Percentiles rank a stretch among this genome's conserved stretches.
These are phyloP conservation scores for Camellia granthamiana DNA, from an alignment of 148 eudicot species.

Conservation along the genomic window DNA sequence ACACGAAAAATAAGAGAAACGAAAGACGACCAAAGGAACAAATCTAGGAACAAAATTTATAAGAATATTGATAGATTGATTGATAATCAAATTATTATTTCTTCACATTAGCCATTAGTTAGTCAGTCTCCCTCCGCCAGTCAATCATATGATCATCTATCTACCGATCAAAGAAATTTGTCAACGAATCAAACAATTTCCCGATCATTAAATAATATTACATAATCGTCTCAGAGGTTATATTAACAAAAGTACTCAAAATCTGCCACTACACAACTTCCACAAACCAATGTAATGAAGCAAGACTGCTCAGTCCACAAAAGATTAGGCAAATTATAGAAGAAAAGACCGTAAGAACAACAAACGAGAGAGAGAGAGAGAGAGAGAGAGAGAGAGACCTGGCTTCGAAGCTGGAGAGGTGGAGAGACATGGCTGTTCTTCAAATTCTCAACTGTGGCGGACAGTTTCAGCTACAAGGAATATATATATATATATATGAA, in stretches of 20 bases:
- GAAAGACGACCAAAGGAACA: neutral
- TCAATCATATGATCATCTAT: neutral
- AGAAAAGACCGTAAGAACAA: neutral
- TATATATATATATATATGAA: no score
- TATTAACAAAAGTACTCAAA: neutral
- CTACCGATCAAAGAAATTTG: neutral
- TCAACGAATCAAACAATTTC: neutral
- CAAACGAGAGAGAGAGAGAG: neutral
- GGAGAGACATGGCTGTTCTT: neutral
- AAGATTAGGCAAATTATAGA: neutral
- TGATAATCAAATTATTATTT: no score
- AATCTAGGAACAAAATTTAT: neutral
- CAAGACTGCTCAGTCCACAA: neutral
- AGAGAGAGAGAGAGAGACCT: slow-evolving; percentile 12
- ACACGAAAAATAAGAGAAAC: neutral
- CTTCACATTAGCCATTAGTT: no score
- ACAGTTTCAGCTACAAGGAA: neutral
- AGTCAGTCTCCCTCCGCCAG: neutral
- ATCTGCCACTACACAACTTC: neutral
- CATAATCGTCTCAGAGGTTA: no score
- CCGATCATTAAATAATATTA: neutral
- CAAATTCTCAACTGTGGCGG: neutral
- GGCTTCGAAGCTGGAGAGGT: slow-evolving; percentile 9
- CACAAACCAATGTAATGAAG: neutral
- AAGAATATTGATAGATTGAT: neutral